Base-by-base conservation (phyloP, 2,329 filamentous ascomycete genomes). In the Paraconiothyrium sp. region DNA sequence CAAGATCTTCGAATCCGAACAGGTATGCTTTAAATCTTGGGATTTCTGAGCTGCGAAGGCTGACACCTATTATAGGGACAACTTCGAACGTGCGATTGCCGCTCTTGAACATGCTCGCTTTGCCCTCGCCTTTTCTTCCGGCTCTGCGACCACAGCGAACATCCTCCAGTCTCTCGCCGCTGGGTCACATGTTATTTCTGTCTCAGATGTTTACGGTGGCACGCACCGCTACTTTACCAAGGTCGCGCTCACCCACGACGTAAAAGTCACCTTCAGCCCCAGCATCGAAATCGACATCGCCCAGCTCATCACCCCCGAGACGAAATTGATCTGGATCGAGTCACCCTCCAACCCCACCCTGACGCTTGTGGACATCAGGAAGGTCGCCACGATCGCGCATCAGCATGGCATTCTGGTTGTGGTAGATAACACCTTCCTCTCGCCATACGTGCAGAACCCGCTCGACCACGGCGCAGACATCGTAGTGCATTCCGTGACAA, bases 171-270 rank as follows among this genome's bases (percentile, higher is more conserved):
- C 92, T 70, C 88, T 99, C 60, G 93, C 94, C 27, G 86, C 91
- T 13, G 94, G 93, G 65, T 95, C 92, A 51, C 95, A 99, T 82
- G 92, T 99, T 73, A 90, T 99, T 72, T 97, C 93, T 64, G 93
- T 99, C 51, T 97, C 93, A 49, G 95, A 99, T 79, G 94, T 99
- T 72, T 99, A 99, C 80, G 95, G 95, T 71, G 95, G 95, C 71
- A 99, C 95, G 46, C 95, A 99, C 83, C 88, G 95, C 74, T 99
- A 99, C 85, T 99, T 99, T 85, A 99, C 95, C 68, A 94, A 97
- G 83, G 95, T 98, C 54, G 95, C 95, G 60, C 89, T 92, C 73
- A 93, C 95, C 30, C 95, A 99, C 80, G 93, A 94, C 73, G 93
- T 99, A 58, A 89, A 91, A 71, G 95, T 98, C 64, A 97, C 94